A percentile compares a stretch with the other conserved stretches of the same genome.
phyloP scores from a whole-genome alignment of 2,329 filamentous ascomycete genomes.

The Fulvia fulva region DNA sequence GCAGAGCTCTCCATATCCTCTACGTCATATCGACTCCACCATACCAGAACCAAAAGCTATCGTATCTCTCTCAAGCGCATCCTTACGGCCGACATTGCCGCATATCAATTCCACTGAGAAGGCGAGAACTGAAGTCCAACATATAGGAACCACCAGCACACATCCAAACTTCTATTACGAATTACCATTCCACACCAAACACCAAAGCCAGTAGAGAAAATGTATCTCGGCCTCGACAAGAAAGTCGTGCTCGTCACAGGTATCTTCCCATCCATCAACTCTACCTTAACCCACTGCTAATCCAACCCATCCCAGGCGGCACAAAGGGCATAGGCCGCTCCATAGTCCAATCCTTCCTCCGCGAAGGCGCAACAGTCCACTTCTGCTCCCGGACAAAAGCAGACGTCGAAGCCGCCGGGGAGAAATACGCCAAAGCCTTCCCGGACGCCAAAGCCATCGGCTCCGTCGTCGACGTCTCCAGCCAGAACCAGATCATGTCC shows the following conservation, averaged over 20 bases:
- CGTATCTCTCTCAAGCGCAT: neutral
- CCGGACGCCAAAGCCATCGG: conserved; percentile 22
- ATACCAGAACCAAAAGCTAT: neutral
- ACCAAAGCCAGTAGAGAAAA: too few relatives aligned
- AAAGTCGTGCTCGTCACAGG: conserved; percentile 37
- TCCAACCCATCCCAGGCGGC: conserved; percentile 23
- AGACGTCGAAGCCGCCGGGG: conserved; percentile 21
- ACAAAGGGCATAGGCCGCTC: conserved; percentile 32
- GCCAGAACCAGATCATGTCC: conserved; percentile 13
- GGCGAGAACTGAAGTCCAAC: too few relatives aligned
- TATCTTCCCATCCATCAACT: conserved; percentile 5
- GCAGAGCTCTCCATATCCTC: neutral
- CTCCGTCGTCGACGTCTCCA: conserved; percentile 26
- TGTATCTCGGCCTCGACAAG: conserved; percentile 35
- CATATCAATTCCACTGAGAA: too few relatives aligned
- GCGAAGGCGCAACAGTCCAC: conserved; percentile 32
- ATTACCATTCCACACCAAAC: neutral
- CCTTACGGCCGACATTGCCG: neutral
- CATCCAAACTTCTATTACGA: too few relatives aligned
- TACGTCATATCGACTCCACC: neutral
- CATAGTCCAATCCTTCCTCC: conserved; percentile 28
- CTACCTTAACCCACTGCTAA: neutral
- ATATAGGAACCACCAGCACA: too few relatives aligned
- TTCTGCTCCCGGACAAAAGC: conserved; percentile 29
- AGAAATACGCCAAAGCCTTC: conserved; percentile 17